phyloP scores from a whole-genome alignment of 2,329 filamentous ascomycete genomes.

The Diaporthe citriasiana region DNA sequence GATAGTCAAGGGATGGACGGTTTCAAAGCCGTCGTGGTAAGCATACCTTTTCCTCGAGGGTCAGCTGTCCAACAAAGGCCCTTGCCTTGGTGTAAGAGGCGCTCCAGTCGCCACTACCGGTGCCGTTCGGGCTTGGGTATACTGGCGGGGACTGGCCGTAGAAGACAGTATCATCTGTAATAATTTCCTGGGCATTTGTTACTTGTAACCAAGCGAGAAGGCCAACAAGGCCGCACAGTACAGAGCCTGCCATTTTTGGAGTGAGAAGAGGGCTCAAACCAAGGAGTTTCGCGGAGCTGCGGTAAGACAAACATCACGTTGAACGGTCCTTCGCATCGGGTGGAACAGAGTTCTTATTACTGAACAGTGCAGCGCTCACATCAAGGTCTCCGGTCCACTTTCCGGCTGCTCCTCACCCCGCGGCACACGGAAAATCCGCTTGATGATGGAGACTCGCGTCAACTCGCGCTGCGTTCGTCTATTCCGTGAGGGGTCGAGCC shows the following conservation, averaged over 20 bases:
- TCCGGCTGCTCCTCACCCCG: slow-evolving; percentile 12
- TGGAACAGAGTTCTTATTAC: slow-evolving; percentile 24
- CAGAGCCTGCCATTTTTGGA: slow-evolving; percentile 24
- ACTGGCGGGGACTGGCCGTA: slow-evolving; percentile 40
- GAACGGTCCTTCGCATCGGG: not conserved
- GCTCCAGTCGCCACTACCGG: slow-evolving; percentile 69
- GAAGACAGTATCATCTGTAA: slow-evolving; percentile 40
- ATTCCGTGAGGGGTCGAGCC: slow-evolving; percentile 29
- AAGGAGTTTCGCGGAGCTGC: not conserved
- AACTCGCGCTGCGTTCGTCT: not conserved
- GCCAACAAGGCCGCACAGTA: slow-evolving; percentile 34
- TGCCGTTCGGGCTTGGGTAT: slow-evolving; percentile 40
- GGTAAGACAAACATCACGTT: not conserved
- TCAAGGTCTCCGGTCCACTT: not conserved
- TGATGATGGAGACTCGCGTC: slow-evolving; percentile 2
- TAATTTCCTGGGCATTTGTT: slow-evolving; percentile 34
- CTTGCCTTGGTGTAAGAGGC: slow-evolving; percentile 76
- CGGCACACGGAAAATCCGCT: not conserved
- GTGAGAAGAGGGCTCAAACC: not conserved
- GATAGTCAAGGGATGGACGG: too few relatives aligned
- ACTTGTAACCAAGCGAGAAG: slow-evolving; percentile 35
- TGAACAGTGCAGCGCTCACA: slow-evolving; percentile 6
- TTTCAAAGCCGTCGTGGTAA: too few relatives aligned
- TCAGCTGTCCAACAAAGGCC: slow-evolving; percentile 78
- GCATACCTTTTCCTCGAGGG: slow-evolving; percentile 76